Percentiles rank a stretch among this genome's conserved stretches.
These are phyloP conservation scores for Pseudogymnoascus sp. DNA, from an alignment of 2,329 filamentous ascomycete species.

Conservation along the genomic window DNA sequence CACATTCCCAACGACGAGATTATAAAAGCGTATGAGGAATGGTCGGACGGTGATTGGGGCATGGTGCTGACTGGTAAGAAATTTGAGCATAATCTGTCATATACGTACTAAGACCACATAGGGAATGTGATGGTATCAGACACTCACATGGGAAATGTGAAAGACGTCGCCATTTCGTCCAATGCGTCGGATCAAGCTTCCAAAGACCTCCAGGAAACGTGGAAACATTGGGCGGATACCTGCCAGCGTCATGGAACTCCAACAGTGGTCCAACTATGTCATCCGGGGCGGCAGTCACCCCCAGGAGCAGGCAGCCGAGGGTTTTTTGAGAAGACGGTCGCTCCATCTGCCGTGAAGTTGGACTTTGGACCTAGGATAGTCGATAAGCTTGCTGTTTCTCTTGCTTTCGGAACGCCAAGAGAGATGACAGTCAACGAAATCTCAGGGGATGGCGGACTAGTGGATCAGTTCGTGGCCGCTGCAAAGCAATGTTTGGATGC, in stretches of 20 bases:
- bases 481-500: conserved; percentile 43
- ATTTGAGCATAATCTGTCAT: background rate
- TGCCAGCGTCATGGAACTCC: conserved; percentile 31
- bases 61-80: conserved; percentile 39
- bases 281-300: conserved; percentile 41
- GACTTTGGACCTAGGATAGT: conserved; percentile 35
- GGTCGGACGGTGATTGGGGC: conserved; percentile 49
- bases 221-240: conserved; percentile 32
- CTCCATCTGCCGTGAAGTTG: conserved; percentile 38
- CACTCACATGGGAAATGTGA: background rate
- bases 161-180: background rate
- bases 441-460: conserved; percentile 33
- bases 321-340: conserved; percentile 34
- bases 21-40: conserved; percentile 41
- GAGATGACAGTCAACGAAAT: conserved; percentile 52
- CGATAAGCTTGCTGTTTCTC: conserved; percentile 23
- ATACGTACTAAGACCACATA: background rate
- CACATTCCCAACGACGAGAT: conserved; percentile 39
- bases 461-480: conserved; percentile 44
- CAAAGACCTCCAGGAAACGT: conserved; percentile 26
- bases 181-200: conserved; percentile 16
- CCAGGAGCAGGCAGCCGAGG: conserved; percentile 32
- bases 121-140: conserved; percentile 4
- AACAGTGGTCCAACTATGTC: conserved; percentile 39
- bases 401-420: conserved; percentile 46